Base-by-base conservation (phyloP, 2,329 filamentous ascomycete species). In the Aaosphaeria pasadenensis region DNA sequence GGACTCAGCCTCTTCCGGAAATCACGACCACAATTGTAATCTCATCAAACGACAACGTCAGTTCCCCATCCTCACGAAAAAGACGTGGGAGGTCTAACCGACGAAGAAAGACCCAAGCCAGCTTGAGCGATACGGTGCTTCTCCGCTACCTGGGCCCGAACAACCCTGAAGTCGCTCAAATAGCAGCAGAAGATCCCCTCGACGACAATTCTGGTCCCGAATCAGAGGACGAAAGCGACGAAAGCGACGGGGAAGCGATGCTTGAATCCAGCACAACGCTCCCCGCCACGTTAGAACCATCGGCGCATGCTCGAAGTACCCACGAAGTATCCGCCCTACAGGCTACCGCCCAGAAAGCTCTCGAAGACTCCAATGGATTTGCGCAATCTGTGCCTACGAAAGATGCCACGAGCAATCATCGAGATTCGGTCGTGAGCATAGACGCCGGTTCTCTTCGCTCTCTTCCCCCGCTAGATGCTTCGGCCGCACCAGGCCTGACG, bases 51-150 rank as follows among this genome's bases (percentile, higher is more conserved):
- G 59, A 62, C 52, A 61, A 55, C 74, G 55, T 71, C 71, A 57
- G 66, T 76, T 48, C 70, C 72, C 59, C 63, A 69, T 62, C 69
- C 72, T 62, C 69, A 58, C 65, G 69, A 67, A 36, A 36, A 36
- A 75, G 74, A 64, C 77, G 75, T 62, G 66, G 66, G 49, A 59
- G 54, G 50, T 71, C 75, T 76, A 78, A 78, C 75, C 33, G 7
- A 24, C 57, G 55, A 55, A 74, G 65, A 60, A 83, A 82, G 79
- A 71, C 77, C 52, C 75, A 70, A 55, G 74, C 80, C 39, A 82
- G 74, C 59, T 80, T 81, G 63, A 82, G 80, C 58, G 84, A 88
- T 78, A 81, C 77, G 57, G 83, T 89, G 54, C 77, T 92, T 67
- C 78, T 92, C 53, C 71, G 74, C 48, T 76, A 78, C 66, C 78